Evolutionary conservation across 164 flowering plant species (phyloP).

Genomic region (Brasenia schreberi): DNA sequence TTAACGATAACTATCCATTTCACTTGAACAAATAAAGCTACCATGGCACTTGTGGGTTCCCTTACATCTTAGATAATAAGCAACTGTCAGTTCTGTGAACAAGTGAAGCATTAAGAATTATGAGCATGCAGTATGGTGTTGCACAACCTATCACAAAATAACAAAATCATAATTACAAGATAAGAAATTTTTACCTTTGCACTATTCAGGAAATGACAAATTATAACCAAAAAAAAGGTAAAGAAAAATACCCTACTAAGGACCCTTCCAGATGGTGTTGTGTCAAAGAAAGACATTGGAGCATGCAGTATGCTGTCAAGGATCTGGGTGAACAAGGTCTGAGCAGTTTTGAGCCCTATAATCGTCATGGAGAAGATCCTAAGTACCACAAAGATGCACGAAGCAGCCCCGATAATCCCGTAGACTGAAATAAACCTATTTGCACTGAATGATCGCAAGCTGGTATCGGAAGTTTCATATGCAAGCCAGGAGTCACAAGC

Average conservation of each 20-base stretch:
- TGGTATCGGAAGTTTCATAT: conserved; percentile 64
- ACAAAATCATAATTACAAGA: background rate
- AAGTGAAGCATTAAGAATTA: background rate
- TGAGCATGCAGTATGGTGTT: too few species aligned
- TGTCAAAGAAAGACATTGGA: conserved; percentile 96
- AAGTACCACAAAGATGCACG: conserved; percentile 29
- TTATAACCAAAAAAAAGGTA: background rate
- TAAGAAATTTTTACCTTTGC: background rate
- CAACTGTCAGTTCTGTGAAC: background rate
- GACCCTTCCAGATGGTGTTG: conserved; percentile 96
- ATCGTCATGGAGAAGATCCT: conserved; percentile 39
- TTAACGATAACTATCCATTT: too few species aligned
- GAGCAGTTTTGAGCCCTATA: conserved; percentile 72
- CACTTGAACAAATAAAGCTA: background rate
- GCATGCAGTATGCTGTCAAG: conserved; percentile 80
- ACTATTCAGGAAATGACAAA: background rate
- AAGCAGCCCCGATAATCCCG: conserved; percentile 38
- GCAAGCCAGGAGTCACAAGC: conserved; percentile 72
- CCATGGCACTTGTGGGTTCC: background rate
- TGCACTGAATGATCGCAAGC: conserved; percentile 39
- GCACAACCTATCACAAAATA: too few species aligned
- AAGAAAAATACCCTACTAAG: conserved; percentile 53
- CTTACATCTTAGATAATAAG: too few species aligned
- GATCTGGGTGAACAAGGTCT: conserved; percentile 62
- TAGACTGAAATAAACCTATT: conserved; percentile 51